phyloP scores from a whole-genome alignment of 306 rosid species.

The Herpetospermum pedunculosum region DNA sequence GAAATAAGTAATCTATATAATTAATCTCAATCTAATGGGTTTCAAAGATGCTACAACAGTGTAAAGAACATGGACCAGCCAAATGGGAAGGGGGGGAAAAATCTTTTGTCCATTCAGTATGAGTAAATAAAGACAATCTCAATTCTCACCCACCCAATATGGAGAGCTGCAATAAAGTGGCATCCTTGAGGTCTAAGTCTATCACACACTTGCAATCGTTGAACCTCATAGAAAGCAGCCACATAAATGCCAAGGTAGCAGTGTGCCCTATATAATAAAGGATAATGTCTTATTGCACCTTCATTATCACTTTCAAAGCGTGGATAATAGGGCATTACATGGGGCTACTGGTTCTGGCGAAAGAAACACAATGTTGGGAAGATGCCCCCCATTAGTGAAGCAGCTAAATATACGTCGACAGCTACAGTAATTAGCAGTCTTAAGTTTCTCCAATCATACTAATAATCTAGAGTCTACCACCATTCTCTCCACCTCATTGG shows the following conservation, averaged over 20 bases:
- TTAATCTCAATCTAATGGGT: neutral
- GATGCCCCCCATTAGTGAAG: slow-evolving; percentile 8
- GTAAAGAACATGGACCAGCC: slow-evolving; percentile 4
- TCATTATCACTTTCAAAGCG: slow-evolving; percentile 2
- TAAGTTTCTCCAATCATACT: neutral
- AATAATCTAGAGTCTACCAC: neutral
- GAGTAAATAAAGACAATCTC: neutral
- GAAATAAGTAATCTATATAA: neutral
- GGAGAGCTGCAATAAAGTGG: slow-evolving; percentile 1
- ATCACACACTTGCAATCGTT: neutral
- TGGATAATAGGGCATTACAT: slow-evolving; percentile 1
- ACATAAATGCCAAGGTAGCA: slow-evolving; percentile 9
- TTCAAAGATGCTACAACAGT: neutral
- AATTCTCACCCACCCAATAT: neutral
- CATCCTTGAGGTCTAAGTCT: neutral
- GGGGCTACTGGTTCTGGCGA: neutral
- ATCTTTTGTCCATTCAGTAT: slow-evolving; percentile 1
- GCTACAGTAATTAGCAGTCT: neutral
- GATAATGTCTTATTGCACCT: slow-evolving; percentile 7
- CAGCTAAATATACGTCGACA: neutral
- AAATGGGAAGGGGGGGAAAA: neutral
- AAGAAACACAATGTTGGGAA: slow-evolving; percentile 12
- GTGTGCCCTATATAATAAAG: neutral
- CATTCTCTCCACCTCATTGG: neutral
- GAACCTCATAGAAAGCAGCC: slow-evolving; percentile 4